Evolutionary conservation across 257 asterid species (phyloP).

Genomic region (Solanum rostratum): DNA sequence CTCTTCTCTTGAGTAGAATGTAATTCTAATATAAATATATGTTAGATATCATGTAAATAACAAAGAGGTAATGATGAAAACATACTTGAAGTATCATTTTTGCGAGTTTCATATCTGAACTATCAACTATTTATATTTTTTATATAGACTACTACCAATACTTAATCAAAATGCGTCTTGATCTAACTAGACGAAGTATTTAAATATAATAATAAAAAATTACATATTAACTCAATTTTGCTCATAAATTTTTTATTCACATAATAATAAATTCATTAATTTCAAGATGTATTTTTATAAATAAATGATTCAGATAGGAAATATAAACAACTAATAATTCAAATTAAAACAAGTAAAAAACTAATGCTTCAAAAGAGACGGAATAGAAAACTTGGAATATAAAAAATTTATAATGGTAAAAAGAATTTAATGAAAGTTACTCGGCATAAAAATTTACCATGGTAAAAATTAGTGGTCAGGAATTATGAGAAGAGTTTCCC

Average conservation of each 20-base stretch:
- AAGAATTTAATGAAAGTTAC: neutral
- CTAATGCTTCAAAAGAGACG: no score
- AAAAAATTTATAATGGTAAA: neutral
- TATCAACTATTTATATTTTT: neutral
- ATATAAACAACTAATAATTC: no score
- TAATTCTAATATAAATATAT: no score
- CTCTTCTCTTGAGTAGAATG: no score
- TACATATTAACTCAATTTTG: no score
- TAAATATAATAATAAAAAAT: no score
- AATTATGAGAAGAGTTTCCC: neutral
- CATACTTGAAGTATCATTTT: neutral
- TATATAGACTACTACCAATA: neutral
- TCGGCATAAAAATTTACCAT: neutral
- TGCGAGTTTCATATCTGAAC: fast-evolving
- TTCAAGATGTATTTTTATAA: no score
- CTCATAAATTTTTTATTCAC: neutral
- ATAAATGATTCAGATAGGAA: no score
- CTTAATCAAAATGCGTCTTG: neutral
- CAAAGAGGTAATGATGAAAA: neutral
- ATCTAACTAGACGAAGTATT: neutral
- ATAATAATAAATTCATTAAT: no score
- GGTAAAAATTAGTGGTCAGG: neutral
- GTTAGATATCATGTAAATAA: neutral
- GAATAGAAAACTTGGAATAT: no score
- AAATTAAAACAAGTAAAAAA: no score